phyloP scores from a whole-genome alignment of 2,329 filamentous ascomycete genomes.

The Xenoacremonium recifei region DNA sequence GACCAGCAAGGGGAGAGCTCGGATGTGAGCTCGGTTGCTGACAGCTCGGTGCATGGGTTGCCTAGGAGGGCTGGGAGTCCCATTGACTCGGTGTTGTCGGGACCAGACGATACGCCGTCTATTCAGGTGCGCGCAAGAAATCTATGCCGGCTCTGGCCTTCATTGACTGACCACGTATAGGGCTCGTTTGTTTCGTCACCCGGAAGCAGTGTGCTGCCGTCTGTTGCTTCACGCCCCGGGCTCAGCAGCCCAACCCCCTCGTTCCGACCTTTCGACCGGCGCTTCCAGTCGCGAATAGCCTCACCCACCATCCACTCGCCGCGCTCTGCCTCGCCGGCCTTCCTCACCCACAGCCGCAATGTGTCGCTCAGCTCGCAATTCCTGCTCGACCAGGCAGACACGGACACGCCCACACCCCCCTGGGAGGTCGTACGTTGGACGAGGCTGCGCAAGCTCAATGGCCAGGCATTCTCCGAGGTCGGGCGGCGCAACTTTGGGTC shows the following conservation, averaged over 20 bases:
- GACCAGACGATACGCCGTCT: conserved; percentile 82
- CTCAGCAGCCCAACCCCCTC: conserved; percentile 73
- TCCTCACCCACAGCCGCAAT: conserved; percentile 76
- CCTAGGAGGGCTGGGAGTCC: conserved; percentile 63
- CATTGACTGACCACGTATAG: conserved; percentile 39
- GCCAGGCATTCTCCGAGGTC: conserved; percentile 87
- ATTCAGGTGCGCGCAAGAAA: conserved; percentile 60
- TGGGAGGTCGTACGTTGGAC: conserved; percentile 99
- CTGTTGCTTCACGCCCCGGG: conserved; percentile 64
- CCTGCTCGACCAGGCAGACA: conserved; percentile 59
- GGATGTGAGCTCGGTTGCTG: conserved; percentile 53
- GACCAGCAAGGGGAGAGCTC: conserved; percentile 45
- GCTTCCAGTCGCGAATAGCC: conserved; percentile 84
- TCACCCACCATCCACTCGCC: conserved; percentile 56
- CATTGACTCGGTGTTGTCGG: conserved; percentile 66
- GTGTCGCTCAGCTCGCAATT: conserved; percentile 75
- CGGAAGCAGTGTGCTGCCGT: conserved; percentile 72
- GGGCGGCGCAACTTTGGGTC: conserved; percentile 90
- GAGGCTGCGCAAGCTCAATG: conserved; percentile 83
- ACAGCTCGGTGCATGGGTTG: conserved; percentile 44
- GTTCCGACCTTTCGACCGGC: conserved; percentile 88
- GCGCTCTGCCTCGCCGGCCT: conserved; percentile 73
- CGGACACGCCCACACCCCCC: conserved; percentile 72
- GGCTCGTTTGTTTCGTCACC: conserved; percentile 64
- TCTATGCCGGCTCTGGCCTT: background rate